Percentiles rank a stretch among this genome's conserved stretches.
Evolutionary conservation across 2,329 filamentous ascomycete species (phyloP).

Genomic region (Dendrostoma leiphaemia): DNA sequence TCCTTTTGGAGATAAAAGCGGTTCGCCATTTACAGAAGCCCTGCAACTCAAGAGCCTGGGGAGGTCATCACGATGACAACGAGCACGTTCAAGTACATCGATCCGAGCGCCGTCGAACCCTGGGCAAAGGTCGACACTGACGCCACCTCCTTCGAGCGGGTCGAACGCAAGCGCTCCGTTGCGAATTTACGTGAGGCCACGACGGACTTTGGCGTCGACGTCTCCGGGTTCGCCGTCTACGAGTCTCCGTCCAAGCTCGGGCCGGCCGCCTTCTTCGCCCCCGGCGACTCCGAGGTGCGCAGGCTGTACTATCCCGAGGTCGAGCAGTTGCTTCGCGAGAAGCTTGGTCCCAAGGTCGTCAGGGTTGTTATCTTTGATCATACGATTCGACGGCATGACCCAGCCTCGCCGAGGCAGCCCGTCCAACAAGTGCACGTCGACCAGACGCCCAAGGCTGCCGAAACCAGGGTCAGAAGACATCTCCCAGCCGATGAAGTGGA

Average conservation of each 20-base stretch:
- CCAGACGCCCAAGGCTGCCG: conserved; percentile 64
- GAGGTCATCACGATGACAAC: conserved; percentile 3
- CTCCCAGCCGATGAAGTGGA: conserved; percentile 53
- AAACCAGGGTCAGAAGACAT: conserved; percentile 60
- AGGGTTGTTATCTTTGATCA: conserved; percentile 71
- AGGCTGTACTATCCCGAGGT: conserved; percentile 61
- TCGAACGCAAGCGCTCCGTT: conserved; percentile 45
- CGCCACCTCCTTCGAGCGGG: conserved; percentile 50
- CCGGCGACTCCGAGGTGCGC: conserved; percentile 53
- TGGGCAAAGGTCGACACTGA: conserved; percentile 66
- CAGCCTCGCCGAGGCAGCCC: conserved; percentile 58
- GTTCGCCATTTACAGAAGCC: no score
- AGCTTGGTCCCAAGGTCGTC: conserved; percentile 50
- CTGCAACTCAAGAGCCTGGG: no score
- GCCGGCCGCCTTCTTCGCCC: conserved; percentile 41
- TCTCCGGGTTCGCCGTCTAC: conserved; percentile 57
- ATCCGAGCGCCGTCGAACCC: conserved; percentile 53
- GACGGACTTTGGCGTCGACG: conserved; percentile 52
- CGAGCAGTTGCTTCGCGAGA: conserved; percentile 52
- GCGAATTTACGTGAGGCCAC: conserved; percentile 52
- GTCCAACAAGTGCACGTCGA: conserved; percentile 72
- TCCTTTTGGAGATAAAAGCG: no score
- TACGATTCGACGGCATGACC: conserved; percentile 59
- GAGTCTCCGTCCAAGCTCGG: conserved; percentile 47
- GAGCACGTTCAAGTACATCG: conserved; percentile 57